Base-by-base conservation (phyloP, 108 stramenopile genomes). In the Pseudonitzschia delicatissima region DNA sequence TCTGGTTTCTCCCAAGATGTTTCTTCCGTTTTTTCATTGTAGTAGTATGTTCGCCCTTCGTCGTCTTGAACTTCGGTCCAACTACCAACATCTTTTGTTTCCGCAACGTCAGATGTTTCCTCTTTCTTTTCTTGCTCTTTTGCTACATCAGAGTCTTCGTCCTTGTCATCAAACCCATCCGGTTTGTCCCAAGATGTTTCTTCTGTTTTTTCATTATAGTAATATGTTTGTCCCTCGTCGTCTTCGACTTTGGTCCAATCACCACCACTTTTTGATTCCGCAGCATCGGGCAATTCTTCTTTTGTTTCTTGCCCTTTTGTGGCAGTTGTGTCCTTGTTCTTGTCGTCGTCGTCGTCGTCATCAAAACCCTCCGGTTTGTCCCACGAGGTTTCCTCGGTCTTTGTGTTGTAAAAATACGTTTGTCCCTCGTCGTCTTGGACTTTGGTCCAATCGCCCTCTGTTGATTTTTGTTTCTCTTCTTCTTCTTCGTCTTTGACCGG, bases 131-230 rank as follows among this genome's bases (percentile, higher is more conserved):
- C 49, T 5, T 13, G 5, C 4, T 12, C 9, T 27, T 21, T 28
- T 27, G 36, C 47, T 45, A 5, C 23, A 6, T 60, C 47, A 5
- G 31, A 9, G 9, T 47, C 45, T 29, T 48, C 15, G 35, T 70
- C 44, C 11, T 29, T 21, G 2, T 45, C 42, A 21, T 60, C 36
- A 25, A 77, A 71, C 17, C 49, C 78, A 4, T 60, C 73, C 3
- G 93, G 93, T 28, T 61, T 65, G 21, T 89, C 90, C 93, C 93
- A 94, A 63, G 76, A 71, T 9, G 84, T 91, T 67, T 84, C 84
- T 27, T 79, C 78, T 1, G 77, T 71, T 20, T 44, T 67, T 3
- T 37, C 45, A 47, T 82, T 79, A 50, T 69, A 81, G 59, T 71
- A 82, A 53, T 82, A 83, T 32, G 57, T 55, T 33, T 66, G 27